Conservation (phyloP, 768 basidiomycete species). For the Termitomyces sp. region DNA sequence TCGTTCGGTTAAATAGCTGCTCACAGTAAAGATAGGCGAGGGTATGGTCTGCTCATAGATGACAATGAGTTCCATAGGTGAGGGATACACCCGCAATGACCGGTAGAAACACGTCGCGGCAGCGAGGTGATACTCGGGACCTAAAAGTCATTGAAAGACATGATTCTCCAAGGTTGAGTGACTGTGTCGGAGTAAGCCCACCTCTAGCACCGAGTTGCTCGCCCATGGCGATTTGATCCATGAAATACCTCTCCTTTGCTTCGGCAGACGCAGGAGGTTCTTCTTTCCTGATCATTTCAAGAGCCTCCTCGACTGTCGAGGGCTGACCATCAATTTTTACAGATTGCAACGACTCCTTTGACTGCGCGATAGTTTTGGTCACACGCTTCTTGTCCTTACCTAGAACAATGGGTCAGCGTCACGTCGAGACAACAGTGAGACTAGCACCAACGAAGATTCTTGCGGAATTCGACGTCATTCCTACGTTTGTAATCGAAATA, state of each 20-base stretch:
- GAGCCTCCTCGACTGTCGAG: constrained; percentile 55
- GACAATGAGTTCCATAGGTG: constrained; percentile 88
- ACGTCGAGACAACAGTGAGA: constrained; percentile 8
- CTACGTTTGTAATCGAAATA: constrained; percentile 96
- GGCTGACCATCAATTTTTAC: constrained; percentile 29
- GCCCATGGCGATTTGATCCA: constrained; percentile 82
- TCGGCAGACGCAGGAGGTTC: constrained; percentile 60
- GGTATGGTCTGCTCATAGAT: constrained; percentile 94
- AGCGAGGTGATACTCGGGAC: constrained; percentile 69
- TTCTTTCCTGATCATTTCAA: constrained; percentile 68
- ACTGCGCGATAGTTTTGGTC: constrained; percentile 56
- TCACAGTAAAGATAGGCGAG: constrained; percentile 61
- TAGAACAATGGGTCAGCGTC: constrained; percentile 28
- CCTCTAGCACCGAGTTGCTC: constrained; percentile 80
- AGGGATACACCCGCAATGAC: constrained; percentile 91
- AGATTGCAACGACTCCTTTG: constrained; percentile 27
- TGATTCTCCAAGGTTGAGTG: background rate
- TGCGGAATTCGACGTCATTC: constrained; percentile 84
- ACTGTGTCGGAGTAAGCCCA: constrained; percentile 25
- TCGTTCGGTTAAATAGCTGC: constrained; percentile 28
- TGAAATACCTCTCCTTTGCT: constrained; percentile 86
- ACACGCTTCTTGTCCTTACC: constrained; percentile 92
- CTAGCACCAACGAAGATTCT: constrained; percentile 66
- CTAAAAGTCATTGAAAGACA: constrained; percentile 40
- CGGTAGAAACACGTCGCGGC: constrained; percentile 91